phyloP scores from a whole-genome alignment of 305 asterid genomes.

The Petunia hybrid region DNA sequence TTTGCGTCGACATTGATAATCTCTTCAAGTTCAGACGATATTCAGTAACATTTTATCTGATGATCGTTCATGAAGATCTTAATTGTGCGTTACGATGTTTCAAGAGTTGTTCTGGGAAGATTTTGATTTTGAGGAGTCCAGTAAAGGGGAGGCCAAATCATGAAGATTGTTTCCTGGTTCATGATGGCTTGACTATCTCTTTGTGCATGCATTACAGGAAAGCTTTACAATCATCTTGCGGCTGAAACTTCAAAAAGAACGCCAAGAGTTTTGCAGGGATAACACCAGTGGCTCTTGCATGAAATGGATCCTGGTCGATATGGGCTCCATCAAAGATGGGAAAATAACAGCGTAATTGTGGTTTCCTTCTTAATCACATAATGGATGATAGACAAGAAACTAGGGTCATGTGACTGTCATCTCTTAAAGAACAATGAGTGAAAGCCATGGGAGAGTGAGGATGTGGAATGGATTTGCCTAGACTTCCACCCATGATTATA shows the following conservation, averaged over 20 bases:
- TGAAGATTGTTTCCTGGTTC: conserved; percentile 54
- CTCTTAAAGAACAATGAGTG: conserved; percentile 85
- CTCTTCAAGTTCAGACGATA: conserved; percentile 37
- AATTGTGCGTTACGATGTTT: conserved; percentile 43
- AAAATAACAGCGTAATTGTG: conserved; percentile 99
- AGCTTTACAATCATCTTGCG: conserved; percentile 66
- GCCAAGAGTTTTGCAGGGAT: conserved; percentile 63
- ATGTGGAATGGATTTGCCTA: conserved; percentile 95
- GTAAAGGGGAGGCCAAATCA: conserved; percentile 54
- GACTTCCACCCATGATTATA: conserved; percentile 76
- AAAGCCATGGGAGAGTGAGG: conserved; percentile 98
- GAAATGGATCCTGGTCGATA: conserved; percentile 98
- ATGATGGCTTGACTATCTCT: conserved; percentile 61
- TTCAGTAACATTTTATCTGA: conserved; percentile 37
- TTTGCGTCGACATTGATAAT: conserved; percentile 35
- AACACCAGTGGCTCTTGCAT: conserved; percentile 52
- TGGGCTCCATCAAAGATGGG: conserved; percentile 99
- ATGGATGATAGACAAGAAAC: conserved; percentile 92
- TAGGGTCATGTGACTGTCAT: conserved; percentile 91
- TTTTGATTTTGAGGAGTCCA: conserved; percentile 58
- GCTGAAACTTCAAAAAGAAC: conserved; percentile 67
- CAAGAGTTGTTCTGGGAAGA: conserved; percentile 50
- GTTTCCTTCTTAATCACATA: conserved; percentile 98
- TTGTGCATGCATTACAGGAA: conserved; percentile 90
- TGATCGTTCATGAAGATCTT: conserved; percentile 43